Percentiles rank a stretch among this genome's conserved stretches.
These are phyloP conservation scores for Calonectria fujianensis DNA, from an alignment of 2,329 filamentous ascomycete species.

Conservation along the genomic window DNA sequence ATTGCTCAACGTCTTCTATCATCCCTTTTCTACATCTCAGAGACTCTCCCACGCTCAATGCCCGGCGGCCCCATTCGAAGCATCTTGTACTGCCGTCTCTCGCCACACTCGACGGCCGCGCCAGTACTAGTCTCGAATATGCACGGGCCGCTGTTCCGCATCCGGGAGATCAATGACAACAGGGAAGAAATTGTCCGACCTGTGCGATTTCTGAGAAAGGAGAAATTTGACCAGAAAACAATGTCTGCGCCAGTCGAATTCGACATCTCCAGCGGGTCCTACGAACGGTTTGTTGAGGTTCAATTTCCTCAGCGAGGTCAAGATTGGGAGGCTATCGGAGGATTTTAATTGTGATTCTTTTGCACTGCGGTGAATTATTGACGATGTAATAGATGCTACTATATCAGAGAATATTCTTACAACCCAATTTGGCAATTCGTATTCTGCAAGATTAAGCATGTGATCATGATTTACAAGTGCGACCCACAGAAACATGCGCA, in stretches of 20 bases:
- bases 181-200: no score
- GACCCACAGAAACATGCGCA: not conserved
- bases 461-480: not conserved
- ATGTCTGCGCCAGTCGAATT: not conserved
- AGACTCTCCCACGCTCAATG: no score
- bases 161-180: no score
- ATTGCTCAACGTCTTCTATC: no score
- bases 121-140: no score
- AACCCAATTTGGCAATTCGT: not conserved
- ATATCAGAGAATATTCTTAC: not conserved
- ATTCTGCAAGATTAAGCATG: not conserved
- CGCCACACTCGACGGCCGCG: no score
- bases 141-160: no score
- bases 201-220: not conserved
- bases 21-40: no score
- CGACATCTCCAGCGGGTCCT: not conserved
- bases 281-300: conserved; percentile 4
- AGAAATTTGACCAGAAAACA: not conserved
- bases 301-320: conserved; percentile 6
- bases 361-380: not conserved
- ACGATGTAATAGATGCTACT: not conserved
- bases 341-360: not conserved
- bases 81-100: no score
- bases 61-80: no score
- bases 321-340: conserved; percentile 17